phyloP scores from a whole-genome alignment of 441 rosid species.

The Daphne laureola region DNA sequence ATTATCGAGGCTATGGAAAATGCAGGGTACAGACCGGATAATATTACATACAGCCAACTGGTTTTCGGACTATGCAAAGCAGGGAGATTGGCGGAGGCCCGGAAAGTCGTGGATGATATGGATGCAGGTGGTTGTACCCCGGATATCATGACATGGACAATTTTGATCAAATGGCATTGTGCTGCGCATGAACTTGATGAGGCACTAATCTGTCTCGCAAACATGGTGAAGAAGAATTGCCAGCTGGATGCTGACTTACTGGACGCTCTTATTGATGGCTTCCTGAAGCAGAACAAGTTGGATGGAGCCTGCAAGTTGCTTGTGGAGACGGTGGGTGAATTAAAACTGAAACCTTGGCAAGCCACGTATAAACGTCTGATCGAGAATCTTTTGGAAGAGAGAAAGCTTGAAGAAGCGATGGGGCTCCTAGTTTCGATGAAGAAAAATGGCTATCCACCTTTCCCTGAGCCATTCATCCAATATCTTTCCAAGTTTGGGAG shows the following conservation, averaged over 20 bases:
- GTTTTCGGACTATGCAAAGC: conserved; percentile 87
- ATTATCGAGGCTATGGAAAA: conserved; percentile 48
- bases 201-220: conserved; percentile 52
- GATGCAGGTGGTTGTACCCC: conserved; percentile 56
- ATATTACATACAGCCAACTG: conserved; percentile 76
- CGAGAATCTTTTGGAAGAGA: conserved; percentile 53
- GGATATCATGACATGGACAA: conserved; percentile 85
- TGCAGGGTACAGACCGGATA: conserved; percentile 74
- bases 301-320: conserved; percentile 62
- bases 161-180: conserved; percentile 81
- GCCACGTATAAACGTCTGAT: conserved; percentile 65
- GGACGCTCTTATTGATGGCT: conserved; percentile 57
- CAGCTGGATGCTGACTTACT: conserved; percentile 58
- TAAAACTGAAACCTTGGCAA: conserved; percentile 67
- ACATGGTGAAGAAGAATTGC: conserved; percentile 49
- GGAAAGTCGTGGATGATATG: conserved; percentile 54
- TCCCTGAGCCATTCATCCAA: conserved; percentile 49
- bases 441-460: conserved; percentile 50
- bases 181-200: conserved; percentile 46
- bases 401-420: conserved; percentile 70
- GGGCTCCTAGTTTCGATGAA: conserved; percentile 66
- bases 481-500: conserved; percentile 71
- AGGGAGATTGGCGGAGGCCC: conserved; percentile 65
- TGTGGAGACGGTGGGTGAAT: conserved; percentile 43
- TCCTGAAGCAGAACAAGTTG: conserved; percentile 43